Evolutionary conservation across 208 protist species (phyloP), one percentile per base, ranked within the genome.

Genomic region (Trypanosoma platydactyli): DNA sequence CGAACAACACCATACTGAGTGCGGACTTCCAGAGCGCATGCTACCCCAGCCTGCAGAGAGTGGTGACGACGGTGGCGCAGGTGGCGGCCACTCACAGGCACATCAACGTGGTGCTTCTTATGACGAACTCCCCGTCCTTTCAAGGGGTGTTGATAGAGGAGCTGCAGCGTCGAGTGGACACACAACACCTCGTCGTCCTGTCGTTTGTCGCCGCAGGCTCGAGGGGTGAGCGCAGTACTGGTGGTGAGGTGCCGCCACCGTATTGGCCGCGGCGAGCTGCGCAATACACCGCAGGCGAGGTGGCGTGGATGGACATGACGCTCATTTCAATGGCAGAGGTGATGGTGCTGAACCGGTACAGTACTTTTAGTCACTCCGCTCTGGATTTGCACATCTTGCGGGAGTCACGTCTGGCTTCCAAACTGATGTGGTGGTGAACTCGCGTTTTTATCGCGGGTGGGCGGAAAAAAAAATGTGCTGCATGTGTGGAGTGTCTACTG

Each of bases 331-430:
- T 64, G 40, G 53, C 71, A 15, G 30, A 67, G 57, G 57, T 66
- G 13, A 53, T 63, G 49, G 38, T 78, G 20, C 50, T 74, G 1
- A 75, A 78, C 59, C 48, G 68, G 16, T 75, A 75, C 61, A 73
- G 55, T 40, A 78, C 73, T 11, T 68, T 78, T 54, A 73, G 64
- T 45, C 68, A 73, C 35, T 64, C 67, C 25, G 73, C 60, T 4
- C 6, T 78, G 20, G 67, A 78, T 45, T 38, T 78, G 27, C 55
- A 64, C 44, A 57, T 73, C 44, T 24, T 73, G 46, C 55, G 65
- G n/a, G 65, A 71, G 54, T 38, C 29, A 22, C 50, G 38, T 5
- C 50, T 67, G 27, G 51, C 51, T 13, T 20, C 62, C 18, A 56
- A 49, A 49, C 51, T 67, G 3, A 18, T 58, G 5, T 67, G 62